Evolutionary conservation across 2,329 filamentous ascomycete genomes (phyloP), one percentile per base, ranked within the genome.

Genomic region (Cadophora gregata): DNA sequence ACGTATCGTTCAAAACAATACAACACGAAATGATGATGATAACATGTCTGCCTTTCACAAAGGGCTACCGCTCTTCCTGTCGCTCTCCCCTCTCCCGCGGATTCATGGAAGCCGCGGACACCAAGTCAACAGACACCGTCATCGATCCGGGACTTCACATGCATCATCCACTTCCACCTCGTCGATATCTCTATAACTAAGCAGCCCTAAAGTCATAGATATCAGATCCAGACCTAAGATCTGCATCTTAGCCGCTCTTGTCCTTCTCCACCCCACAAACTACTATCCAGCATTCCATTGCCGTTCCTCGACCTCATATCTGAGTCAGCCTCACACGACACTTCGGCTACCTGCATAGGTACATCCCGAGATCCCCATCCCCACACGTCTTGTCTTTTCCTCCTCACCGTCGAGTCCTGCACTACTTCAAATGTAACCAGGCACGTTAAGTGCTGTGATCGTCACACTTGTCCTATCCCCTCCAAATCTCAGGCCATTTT

Each of bases 311-410:
- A n/a, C 42, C 14, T 9, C n/a, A 19, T 31, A 59, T 59, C 36
- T 45, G 36, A 59, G 36, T 59, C 56, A 59, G 56, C 56, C 56
- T 59, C 56, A 45, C 24, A 59, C 38, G 56, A 36, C 56, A 59
- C 56, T 45, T 59, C 36, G 36, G 56, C 56, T 59, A 16, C 38
- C 38, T 42, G 56, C 56, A 29, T 59, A 24, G n/a, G n/a, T n/a
- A n/a, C n/a, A n/a, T n/a, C n/a, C n/a, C n/a, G n/a, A n/a, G n/a
- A n/a, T n/a, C n/a, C n/a, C n/a, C 21, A 59, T 27, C 36, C n/a
- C 25, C 55, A 33, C 24, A 33, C 24, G 33, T 42, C 31, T 25
- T 25, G 38, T 42, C 38, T 16, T 42, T 16, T 42, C 38, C 16
- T 16, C 8, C 16, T n/a, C 14, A 29, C 29, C 48, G 7, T 36